Base-by-base conservation (phyloP, 371 early-diverging fungal species). In the Parasitella parasitica region DNA sequence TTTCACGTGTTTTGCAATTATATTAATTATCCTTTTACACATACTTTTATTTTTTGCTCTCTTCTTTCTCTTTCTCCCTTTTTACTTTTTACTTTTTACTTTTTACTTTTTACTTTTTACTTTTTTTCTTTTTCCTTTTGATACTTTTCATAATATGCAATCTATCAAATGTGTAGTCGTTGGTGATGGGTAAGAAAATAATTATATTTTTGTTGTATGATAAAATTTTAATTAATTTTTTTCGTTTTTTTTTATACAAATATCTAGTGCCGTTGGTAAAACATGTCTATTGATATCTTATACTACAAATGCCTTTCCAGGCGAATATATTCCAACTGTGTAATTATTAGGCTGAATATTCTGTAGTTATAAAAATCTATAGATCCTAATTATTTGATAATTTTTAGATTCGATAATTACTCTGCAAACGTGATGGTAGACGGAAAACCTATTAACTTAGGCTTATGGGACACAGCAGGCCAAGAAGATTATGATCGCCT, bases 381-480 rank as follows among this genome's bases (percentile, higher is more conserved):
- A 49, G 24, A n/a, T n/a, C 46, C 2, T 0, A 20, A 43, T 43
- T 46, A 7, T 51, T 6, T 32, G 1, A 8, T 32, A 32, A 32
- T 32, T 16, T 36, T 46, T 82, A 89, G 90, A 28, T 97, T 97
- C 69, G 97, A 97, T 77, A 97, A 95, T 84, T 94, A 94, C 72
- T 93, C 92, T 54, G 91, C 91, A 51, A 94, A 94, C 78, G 91
- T 97, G 38, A 86, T 90, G 87, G 90, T 97, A 16, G 97, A 97
- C 76, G 95, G 94, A 56, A 89, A 91, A 76, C 90, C 88, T 59
- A 93, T 97, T 65, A 94, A 92, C 76, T 79, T 98, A 18, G 95
- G 94, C 43, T 86, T 97, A 50, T 98, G 97, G 97, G 98, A 98
- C 89, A 98, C 97, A 18, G 97, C 97, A 60, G 97, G 94, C 16